Evolutionary conservation across 345 rosid genomes (phyloP).

Genomic region (Fremontodendron californicum): DNA sequence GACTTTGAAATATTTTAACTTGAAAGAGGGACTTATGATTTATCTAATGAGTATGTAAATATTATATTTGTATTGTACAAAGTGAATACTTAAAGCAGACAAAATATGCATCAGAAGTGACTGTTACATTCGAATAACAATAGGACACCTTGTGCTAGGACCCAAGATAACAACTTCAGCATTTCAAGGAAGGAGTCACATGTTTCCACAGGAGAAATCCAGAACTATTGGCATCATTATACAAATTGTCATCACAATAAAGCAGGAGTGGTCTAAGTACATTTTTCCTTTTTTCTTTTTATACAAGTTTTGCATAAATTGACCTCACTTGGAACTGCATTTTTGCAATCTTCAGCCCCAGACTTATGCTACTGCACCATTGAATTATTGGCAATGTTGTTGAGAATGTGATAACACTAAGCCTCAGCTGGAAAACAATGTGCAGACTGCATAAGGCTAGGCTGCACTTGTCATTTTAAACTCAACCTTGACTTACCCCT

Average conservation of each 20-base stretch:
- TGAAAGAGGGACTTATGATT: not conserved
- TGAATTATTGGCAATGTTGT: not conserved
- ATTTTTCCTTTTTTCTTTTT: not conserved
- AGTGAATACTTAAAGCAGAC: not conserved
- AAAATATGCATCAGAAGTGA: not conserved
- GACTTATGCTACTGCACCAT: not conserved
- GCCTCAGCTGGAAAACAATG: not conserved
- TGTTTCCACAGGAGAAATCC: not conserved
- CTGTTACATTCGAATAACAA: not conserved
- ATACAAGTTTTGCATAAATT: not conserved
- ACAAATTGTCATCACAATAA: not conserved
- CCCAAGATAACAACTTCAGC: not conserved
- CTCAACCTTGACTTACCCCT: slow-evolving; percentile 4
- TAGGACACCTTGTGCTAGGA: not conserved
- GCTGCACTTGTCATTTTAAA: not conserved
- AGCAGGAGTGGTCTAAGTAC: not conserved
- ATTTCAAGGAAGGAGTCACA: not conserved
- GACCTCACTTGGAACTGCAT: not conserved
- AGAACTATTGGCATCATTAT: not conserved
- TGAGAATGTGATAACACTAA: not conserved
- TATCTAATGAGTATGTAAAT: not conserved
- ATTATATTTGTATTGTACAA: not conserved
- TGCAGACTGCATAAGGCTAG: slow-evolving; percentile 3
- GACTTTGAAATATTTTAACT: not conserved
- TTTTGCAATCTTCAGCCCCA: not conserved